Base-by-base conservation (phyloP, 129 eudicot genomes). In the Escallonia rubra region DNA sequence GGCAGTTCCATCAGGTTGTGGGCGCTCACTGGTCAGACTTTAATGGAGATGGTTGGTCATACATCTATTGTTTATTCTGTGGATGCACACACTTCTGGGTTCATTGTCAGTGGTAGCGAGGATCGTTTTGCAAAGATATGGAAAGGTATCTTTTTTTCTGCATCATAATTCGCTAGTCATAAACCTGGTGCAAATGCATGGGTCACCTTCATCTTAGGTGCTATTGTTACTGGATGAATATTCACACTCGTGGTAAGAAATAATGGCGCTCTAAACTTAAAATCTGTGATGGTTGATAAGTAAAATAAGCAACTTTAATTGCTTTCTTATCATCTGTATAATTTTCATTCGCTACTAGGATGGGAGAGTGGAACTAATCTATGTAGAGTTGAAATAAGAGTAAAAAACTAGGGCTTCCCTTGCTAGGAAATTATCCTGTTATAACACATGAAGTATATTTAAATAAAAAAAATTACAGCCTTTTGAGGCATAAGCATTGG, bases 11-110 rank as follows among this genome's bases (percentile, higher is more conserved):
- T 94, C 75, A 82, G 97, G 78, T 78, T 94, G 14, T 94, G 99
- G 99, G 87, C 96, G 15, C 73, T 85, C 57, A 87, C 85, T 63
- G 99, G 97, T 73, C 70, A 94, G 73, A 85, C 82, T 79, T 71
- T 94, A 60, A 61, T 94, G 87, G 99, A 94, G 84, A 85, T 94
- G 99, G 97, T 90, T 71, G 99, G 99, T 64, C 99, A 94, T 78
- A 85, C 96, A 45, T 81, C 96, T 40, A 83, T 94, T 65, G 99
- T 94, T 63, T 94, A 94, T 79, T 87, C 99, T 78, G 99, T 94
- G 61, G 96, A 94, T 79, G 91, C 99, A 46, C 96, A 90, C 70
- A 77, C 38, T 23, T 84, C 93, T 59, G 99, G 99, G 67, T 89
- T 94, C 75, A 86, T 94, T 72, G 96, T 83, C 40, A 94, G 97